Percentiles rank a stretch among this genome's conserved stretches.
These are phyloP conservation scores for Coemansia reversa DNA, from an alignment of 192 early-diverging fungal species.

Conservation along the genomic window DNA sequence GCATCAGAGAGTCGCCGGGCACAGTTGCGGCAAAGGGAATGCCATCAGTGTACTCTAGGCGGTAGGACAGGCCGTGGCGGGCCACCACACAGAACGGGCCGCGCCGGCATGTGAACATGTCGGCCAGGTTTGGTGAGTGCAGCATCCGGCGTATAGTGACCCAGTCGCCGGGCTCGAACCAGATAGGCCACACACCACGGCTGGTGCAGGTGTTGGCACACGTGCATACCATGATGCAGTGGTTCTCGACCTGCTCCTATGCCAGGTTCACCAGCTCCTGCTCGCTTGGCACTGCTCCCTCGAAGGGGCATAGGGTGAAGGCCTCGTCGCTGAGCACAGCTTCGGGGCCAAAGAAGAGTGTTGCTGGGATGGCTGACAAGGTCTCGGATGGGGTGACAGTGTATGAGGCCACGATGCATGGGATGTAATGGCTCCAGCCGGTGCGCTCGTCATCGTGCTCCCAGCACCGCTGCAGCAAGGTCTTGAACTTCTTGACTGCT, in stretches of 20 bases:
- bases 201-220: constrained; percentile 3
- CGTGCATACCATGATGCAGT: not conserved
- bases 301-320: not conserved
- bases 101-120: not conserved
- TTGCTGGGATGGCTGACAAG: not conserved
- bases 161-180: constrained; percentile 12
- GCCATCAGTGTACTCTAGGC: not conserved
- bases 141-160: constrained; percentile 5
- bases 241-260: not conserved
- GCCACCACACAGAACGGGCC: constrained; percentile 17
- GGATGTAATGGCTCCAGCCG: constrained; percentile 17
- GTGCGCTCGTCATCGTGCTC: not conserved
- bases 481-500: constrained; percentile 27
- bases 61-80: not conserved
- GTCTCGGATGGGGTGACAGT: constrained; percentile 11
- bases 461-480: constrained; percentile 5
- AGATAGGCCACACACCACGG: not conserved
- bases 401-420: constrained; percentile 14
- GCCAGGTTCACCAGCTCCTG: not conserved
- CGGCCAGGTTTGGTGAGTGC: constrained; percentile 10
- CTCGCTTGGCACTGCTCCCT: not conserved
- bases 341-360: not conserved
- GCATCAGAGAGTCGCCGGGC: not conserved
- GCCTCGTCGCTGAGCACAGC: not conserved
- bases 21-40: not conserved